Evolutionary conservation across 345 rosid species (phyloP), one percentile per base, ranked within the genome.

Genomic region (Populus pruinosa): DNA sequence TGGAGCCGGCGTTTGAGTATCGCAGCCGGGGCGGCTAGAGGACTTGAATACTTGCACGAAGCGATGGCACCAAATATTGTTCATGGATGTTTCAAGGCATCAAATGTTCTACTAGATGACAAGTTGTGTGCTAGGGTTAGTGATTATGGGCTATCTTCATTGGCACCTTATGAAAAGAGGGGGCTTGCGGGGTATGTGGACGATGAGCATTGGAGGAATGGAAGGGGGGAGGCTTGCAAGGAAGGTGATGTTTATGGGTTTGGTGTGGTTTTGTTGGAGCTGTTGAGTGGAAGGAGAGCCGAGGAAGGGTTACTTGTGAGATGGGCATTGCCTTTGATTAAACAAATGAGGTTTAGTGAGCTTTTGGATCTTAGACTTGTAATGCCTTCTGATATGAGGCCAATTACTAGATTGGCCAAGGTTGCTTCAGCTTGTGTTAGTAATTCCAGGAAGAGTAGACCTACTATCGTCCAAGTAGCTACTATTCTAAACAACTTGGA

Each of bases 371-470:
- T 86, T 1, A 87, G 94, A 39, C 78, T 92, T 0, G 86, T 61
- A 31, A 80, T 87, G 73, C 89, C 91, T 20, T 78, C 77, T 31
- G 90, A 92, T 53, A 18, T 77, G 41, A 89, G 82, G 47, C 77
- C 89, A 73, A 73, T 92, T 69, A 85, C 84, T 17, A 89, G 98
- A 83, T 67, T 92, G 76, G 93, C 90, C 0, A 92, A 89, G 44
- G 97, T 94, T 63, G 96, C 98, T 72, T 80, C 82, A n/a, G 93
- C 94, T 63, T 94, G 98, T 74, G 94, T 90, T 14, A 85, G 87
- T 13, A 94, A 94, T 72, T 88, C 91, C 23, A 91, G 93, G 83
- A 89, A 85, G 75, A 88, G 77, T 20, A 85, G 94, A 67, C 98
- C 97, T 63, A 81, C 88, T 5, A 86, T 90, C 47, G 82, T 80